Percentiles rank a stretch among this genome's conserved stretches.
phyloP scores from a whole-genome alignment of 2,329 filamentous ascomycete genomes.

The Alternaria angustiovoidea region DNA sequence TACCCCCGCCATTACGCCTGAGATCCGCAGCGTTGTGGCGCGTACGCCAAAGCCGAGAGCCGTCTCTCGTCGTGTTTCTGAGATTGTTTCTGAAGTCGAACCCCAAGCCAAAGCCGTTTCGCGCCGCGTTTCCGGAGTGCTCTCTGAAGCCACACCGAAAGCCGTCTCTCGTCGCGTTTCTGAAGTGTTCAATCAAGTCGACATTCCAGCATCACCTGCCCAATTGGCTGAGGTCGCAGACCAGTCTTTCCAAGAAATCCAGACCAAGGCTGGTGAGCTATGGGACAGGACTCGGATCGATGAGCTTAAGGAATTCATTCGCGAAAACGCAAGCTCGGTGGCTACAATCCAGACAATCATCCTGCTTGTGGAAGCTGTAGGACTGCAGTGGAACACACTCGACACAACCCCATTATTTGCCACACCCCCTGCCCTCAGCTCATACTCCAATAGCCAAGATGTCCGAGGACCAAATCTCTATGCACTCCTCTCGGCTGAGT shows the following conservation, averaged over 20 bases:
- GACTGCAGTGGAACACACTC: conserved; percentile 74
- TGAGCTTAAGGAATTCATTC: conserved; percentile 70
- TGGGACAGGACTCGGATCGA: conserved; percentile 73
- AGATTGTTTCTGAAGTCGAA: conserved; percentile 14
- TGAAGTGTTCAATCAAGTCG: conserved; percentile 57
- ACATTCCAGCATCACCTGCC: conserved; percentile 79
- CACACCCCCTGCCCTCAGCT: conserved; percentile 66
- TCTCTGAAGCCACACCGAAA: conserved; percentile 35
- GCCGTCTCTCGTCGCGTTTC: conserved; percentile 63
- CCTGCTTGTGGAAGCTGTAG: conserved; percentile 70
- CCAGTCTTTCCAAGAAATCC: conserved; percentile 73
- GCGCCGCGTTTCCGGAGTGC: conserved; percentile 46
- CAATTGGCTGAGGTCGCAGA: conserved; percentile 66
- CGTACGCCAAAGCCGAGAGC: conserved; percentile 46
- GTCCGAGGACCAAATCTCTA: conserved; percentile 83
- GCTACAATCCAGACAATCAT: conserved; percentile 52
- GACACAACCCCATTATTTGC: conserved; percentile 76
- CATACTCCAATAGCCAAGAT: conserved; percentile 66
- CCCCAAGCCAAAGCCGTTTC: conserved; percentile 46
- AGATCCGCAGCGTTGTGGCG: conserved; percentile 50
- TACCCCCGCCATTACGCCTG: conserved; percentile 46
- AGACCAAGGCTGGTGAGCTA: conserved; percentile 69
- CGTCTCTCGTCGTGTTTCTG: conserved; percentile 50
- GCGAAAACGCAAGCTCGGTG: conserved; percentile 76
- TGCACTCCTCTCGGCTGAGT: conserved; percentile 74